Base-by-base conservation (phyloP, 2,329 filamentous ascomycete species). In the Colletotrichum camelliae region DNA sequence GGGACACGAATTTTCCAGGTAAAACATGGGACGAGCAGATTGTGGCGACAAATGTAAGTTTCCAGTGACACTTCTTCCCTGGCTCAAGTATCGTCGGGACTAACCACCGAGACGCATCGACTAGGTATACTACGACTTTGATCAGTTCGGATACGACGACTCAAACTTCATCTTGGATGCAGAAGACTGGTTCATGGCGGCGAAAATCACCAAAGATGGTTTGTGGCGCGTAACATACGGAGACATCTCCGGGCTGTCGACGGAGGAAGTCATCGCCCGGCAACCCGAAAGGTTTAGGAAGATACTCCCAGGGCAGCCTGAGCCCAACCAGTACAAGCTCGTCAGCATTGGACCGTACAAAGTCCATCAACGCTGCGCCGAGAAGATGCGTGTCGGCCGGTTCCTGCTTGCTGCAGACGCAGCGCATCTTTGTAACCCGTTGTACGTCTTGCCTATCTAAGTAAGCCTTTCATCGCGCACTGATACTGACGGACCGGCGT, bases 221-320 rank as follows among this genome's bases (percentile, higher is more conserved):
- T 81, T 93, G 5, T 93, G 91, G 84, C 88, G 91, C 18, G 89
- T 93, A 43, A 91, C 91, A 0, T 93, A 93, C 78, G 91, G 90
- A 67, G 91, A 93, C 77, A 83, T 82, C 1, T 84, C 87, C 0
- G 88, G 87, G 3, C 85, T 93, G 15, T 88, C 86, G 0, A 83
- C 80, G 35, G 90, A 91, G 15, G 85, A 93, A 80, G 86, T 91
- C 72, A 81, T 86, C 31, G 85, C 84, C 43, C 86, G 91, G 6
- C 90, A 91, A 77, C 87, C 90, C 3, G 82, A 82, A 77, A 91
- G 90, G 73, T 93, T 89, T 79, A 86, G 89, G 77, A 81, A 86
- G 29, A 90, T 93, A 76, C 86, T 93, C 0, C 91, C 91, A 0
- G 91, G 91, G 0, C 85, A 90, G 72, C 91, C 91, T 1, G 89